Percentiles rank a stretch among this genome's conserved stretches.
phyloP scores from a whole-genome alignment of 2,329 filamentous ascomycete genomes.

The Aspergillus tubingensis region DNA sequence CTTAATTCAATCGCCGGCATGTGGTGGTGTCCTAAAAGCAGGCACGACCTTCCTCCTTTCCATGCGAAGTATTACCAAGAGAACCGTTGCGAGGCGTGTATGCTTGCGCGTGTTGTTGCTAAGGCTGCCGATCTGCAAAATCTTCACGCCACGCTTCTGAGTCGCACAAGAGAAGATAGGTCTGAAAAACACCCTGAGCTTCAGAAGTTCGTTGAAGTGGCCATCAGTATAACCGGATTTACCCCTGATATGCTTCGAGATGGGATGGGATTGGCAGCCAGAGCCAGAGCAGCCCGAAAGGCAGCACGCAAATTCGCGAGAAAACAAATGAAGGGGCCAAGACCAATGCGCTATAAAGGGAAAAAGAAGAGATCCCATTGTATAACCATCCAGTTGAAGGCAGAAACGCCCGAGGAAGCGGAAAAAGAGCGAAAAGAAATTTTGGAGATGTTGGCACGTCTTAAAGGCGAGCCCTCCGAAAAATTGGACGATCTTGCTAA shows the following conservation, averaged over 20 bases:
- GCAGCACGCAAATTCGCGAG: slow-evolving; percentile 10
- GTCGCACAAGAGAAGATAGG: slow-evolving; percentile 31
- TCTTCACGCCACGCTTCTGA: slow-evolving; percentile 32
- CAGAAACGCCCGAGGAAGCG: neutral
- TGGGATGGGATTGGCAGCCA: neutral
- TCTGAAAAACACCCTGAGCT: slow-evolving; percentile 27
- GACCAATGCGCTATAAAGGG: slow-evolving; percentile 1
- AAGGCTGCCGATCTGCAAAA: slow-evolving; percentile 30
- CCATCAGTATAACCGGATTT: slow-evolving; percentile 18
- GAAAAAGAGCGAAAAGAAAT: neutral
- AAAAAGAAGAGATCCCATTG: neutral
- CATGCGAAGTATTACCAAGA: slow-evolving; percentile 31
- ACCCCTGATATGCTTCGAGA: slow-evolving; percentile 5
- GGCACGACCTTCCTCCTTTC: neutral
- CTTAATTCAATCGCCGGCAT: slow-evolving; percentile 34
- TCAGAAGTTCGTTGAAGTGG: slow-evolving; percentile 32
- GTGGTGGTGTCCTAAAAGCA: slow-evolving; percentile 29
- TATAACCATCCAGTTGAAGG: slow-evolving; percentile 9
- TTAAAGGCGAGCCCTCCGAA: neutral
- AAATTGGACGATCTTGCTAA: neutral
- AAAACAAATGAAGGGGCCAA: neutral
- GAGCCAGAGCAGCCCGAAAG: neutral
- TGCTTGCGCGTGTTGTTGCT: slow-evolving; percentile 34
- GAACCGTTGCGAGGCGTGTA: slow-evolving; percentile 42
- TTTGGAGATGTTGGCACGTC: neutral